Conservation (phyloP, 2,329 filamentous ascomycete species). For the Clonostachys rhizophaga region DNA sequence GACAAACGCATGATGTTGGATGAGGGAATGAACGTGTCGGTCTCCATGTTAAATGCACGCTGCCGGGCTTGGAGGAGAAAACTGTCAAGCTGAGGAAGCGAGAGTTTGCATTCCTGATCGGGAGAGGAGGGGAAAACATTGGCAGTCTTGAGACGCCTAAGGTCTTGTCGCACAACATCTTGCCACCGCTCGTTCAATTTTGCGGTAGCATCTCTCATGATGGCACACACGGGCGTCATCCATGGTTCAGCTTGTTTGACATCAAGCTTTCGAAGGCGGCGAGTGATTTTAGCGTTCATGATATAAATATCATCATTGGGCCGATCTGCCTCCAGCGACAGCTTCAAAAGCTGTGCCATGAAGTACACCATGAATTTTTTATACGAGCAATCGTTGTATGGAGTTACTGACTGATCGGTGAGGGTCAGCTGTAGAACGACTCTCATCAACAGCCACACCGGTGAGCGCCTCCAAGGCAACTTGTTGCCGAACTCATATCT, state of each 20-base stretch:
- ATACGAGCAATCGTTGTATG: constrained; percentile 23
- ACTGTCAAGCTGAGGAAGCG: not conserved
- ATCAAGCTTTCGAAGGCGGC: constrained; percentile 33
- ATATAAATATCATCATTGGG: constrained; percentile 18
- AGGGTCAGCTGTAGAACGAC: constrained; percentile 34
- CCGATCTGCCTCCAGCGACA: constrained; percentile 5
- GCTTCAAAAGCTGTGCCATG: constrained; percentile 25
- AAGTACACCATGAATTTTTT: constrained; percentile 46
- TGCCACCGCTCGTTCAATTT: not conserved
- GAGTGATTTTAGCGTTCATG: constrained; percentile 37
- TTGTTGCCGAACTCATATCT: constrained; percentile 21
- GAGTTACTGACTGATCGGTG: not conserved
- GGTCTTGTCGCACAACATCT: not conserved
- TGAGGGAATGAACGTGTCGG: not conserved
- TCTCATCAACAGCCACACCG: constrained; percentile 47
- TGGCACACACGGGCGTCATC: constrained; percentile 2
- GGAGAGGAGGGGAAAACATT: not conserved
- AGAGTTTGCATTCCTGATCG: not conserved
- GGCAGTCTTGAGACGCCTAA: not conserved
- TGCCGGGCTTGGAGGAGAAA: no score
- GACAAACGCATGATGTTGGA: not conserved
- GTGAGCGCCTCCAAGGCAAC: constrained; percentile 31
- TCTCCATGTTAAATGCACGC: not conserved
- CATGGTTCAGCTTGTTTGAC: not conserved
- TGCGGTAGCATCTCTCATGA: not conserved